These are phyloP conservation scores for Halenospora varia DNA, from an alignment of 495 filamentous ascomycete species.

Conservation along the genomic window DNA sequence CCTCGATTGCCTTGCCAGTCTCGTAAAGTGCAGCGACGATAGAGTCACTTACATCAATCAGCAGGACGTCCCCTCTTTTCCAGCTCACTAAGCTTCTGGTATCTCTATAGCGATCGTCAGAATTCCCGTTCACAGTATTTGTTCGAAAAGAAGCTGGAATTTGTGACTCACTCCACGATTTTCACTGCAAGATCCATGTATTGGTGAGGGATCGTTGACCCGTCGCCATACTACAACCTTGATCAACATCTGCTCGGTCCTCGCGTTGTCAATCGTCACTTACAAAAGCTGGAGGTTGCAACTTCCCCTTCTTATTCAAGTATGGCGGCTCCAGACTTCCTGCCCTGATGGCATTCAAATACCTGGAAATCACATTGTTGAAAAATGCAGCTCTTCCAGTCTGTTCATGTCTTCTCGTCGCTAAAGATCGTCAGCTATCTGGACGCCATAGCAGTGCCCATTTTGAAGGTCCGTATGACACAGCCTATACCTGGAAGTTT, in stretches of 20 bases:
- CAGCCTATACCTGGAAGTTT: too few species aligned
- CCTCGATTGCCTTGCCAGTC: neutral
- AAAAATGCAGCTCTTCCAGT: constrained; percentile 50
- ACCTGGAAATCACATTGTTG: constrained; percentile 44
- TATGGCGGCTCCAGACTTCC: constrained; percentile 17
- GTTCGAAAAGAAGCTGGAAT: constrained; percentile 29
- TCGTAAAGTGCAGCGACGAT: neutral
- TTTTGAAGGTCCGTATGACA: too few species aligned
- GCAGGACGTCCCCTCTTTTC: constrained; percentile 25
- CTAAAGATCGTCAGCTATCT: too few species aligned
- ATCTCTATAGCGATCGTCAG: neutral
- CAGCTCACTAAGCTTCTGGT: constrained; percentile 22
- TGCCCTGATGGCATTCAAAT: constrained; percentile 33
- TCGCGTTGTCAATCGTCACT: neutral
- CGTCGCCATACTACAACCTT: constrained; percentile 39
- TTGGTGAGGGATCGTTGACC: constrained; percentile 45
- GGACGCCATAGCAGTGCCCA: too few species aligned
- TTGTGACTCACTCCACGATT: constrained; percentile 47
- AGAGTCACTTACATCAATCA: constrained; percentile 22
- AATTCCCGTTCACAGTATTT: constrained; percentile 19
- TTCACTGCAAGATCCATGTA: constrained; percentile 41
- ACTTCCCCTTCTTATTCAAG: constrained; percentile 21
- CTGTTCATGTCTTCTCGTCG: constrained; percentile 41
- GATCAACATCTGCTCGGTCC: neutral
- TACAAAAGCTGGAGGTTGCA: constrained; percentile 28